phyloP scores from a whole-genome alignment of 2,329 filamentous ascomycete species.

The Diaporthe sp. region DNA sequence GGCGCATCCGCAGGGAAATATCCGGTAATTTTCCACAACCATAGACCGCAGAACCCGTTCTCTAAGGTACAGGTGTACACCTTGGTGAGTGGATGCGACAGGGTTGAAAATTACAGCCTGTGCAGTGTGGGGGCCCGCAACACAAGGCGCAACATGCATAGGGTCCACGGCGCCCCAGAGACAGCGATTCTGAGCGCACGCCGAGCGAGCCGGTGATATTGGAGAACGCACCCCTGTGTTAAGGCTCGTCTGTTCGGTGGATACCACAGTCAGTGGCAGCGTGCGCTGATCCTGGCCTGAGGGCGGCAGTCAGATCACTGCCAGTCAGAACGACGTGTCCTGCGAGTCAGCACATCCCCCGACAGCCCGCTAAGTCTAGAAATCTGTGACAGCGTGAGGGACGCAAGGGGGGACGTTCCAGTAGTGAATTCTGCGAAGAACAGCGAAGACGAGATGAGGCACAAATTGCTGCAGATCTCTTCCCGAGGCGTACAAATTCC shows the following conservation, averaged over 20 bases:
- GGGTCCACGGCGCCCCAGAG: slow-evolving; percentile 12
- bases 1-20: slow-evolving; percentile 19
- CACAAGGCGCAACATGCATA: slow-evolving; percentile 31
- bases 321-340: slow-evolving; percentile 33
- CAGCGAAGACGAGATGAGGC: slow-evolving; percentile 35
- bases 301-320: slow-evolving; percentile 22
- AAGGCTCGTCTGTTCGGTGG: slow-evolving; percentile 23
- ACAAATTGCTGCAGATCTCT: slow-evolving; percentile 37
- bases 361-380: slow-evolving; percentile 20
- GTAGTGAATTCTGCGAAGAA: slow-evolving; percentile 17
- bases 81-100: slow-evolving; percentile 3
- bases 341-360: slow-evolving; percentile 34
- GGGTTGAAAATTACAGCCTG: slow-evolving; percentile 33
- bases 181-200: neutral
- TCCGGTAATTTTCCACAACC: slow-evolving; percentile 23
- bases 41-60: slow-evolving; percentile 19
- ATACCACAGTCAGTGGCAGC: slow-evolving; percentile 3
- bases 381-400: slow-evolving; percentile 22
- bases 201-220: slow-evolving; percentile 15
- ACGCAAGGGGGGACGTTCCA: slow-evolving; percentile 4
- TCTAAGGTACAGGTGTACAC: slow-evolving; percentile 5
- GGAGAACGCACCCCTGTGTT: slow-evolving; percentile 11
- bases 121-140: slow-evolving; percentile 36
- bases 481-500: slow-evolving; percentile 10
- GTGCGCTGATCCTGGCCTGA: neutral